Evolutionary conservation across 257 asterid genomes (phyloP).

Genomic region (Jasminum sambac): DNA sequence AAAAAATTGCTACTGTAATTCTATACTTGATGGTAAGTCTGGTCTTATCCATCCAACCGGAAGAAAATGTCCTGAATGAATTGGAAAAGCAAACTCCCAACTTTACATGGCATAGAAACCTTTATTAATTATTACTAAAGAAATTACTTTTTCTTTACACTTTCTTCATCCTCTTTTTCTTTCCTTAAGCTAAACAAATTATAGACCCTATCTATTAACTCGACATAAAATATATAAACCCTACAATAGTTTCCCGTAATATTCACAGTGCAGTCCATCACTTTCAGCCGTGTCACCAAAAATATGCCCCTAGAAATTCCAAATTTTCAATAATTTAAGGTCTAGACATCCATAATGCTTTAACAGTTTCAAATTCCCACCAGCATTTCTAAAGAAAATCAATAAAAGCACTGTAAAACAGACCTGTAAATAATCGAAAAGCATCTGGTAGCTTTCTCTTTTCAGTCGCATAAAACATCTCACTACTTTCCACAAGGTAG

Average conservation of each 20-base stretch:
- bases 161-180: background rate
- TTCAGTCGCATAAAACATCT: conserved; percentile 77
- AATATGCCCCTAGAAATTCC: background rate
- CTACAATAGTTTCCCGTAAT: background rate
- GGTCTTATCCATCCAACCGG: background rate
- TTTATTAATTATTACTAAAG: background rate
- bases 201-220: background rate
- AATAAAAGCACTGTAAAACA: conserved; percentile 18
- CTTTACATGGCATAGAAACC: background rate
- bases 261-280: background rate
- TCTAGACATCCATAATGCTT: background rate
- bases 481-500: conserved; percentile 61
- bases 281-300: background rate
- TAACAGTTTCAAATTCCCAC: background rate
- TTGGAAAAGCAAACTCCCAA: background rate
- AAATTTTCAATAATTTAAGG: background rate
- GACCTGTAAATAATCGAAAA: conserved; percentile 73
- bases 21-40: background rate
- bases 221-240: background rate
- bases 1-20: background rate
- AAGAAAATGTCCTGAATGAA: background rate
- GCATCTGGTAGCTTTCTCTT: conserved; percentile 83
- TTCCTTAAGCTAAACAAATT: background rate
- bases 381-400: conserved; percentile 4
- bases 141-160: background rate